Evolutionary conservation across 331 rosid species (phyloP), one percentile per base, ranked within the genome.

Genomic region (Stylosanthes scabra): DNA sequence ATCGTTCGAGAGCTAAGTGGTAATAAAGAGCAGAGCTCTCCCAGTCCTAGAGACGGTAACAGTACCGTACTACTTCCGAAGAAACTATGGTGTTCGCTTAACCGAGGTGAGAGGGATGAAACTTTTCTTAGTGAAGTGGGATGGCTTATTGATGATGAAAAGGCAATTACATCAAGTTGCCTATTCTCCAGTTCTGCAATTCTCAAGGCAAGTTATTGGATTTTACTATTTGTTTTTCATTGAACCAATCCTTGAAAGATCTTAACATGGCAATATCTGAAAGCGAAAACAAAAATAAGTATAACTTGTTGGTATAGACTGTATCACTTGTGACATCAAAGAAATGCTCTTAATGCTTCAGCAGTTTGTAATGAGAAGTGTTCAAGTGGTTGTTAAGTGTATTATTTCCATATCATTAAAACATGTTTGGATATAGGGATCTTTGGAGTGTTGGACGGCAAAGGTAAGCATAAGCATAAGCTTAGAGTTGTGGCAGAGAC

Each of bases 11-110:
- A 86, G 80, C 83, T 88, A 66, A 14, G 52, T 52, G 86, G 66
- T 20, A 81, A 71, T 27, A 41, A 69, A 34, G 56, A 61, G 62
- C 77, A 66, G 49, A 87, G 80, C 64, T 75, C 81, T 29, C 72
- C 62, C 13, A 90, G 98, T 29, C 72, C 62, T 11, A 90, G 98
- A 83, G 85, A 79, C 67, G 97, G 86, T 77, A 62, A 71, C 51
- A 76, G 61, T n/a, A 76, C 82, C 37, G 72, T 84, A 63, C 77
- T 95, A 71, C 98, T 95, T 87, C 99, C 99, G 46, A 95, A 90
- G 86, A 87, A 92, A 69, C 74, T 95, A 54, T 95, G 99, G 99
- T 90, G 97, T 83, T 90, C 92, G 0, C 65, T 95, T 13, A 83
- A 79, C 75, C 87, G 77, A 79, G 20, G 50, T 27, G 44, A 64